Base-by-base conservation (phyloP, 208 protist genomes). In the Crithidia expoeki region DNA sequence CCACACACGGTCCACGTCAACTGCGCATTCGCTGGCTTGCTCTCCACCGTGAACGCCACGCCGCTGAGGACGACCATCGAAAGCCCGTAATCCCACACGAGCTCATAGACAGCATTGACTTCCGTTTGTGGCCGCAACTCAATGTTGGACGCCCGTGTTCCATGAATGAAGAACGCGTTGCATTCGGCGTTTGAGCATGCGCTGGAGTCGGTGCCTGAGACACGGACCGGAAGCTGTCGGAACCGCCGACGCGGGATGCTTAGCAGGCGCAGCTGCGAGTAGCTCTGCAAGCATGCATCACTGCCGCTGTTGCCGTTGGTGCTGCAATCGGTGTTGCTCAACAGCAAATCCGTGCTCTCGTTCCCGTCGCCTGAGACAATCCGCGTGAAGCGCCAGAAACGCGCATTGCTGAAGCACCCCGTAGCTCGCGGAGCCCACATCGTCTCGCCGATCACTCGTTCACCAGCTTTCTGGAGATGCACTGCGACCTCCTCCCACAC, bases 31-130 rank as follows among this genome's bases (percentile, higher is more conserved):
- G 40, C 9, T 2, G 57, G 36, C 42, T 12, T 36, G 19, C 27
- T 50, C 42, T 61, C 49, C 7, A 62, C 46, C 12, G 44, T 50
- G 50, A 77, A 71, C 32, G 55, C 19, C 23, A 77, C 27, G 32
- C 72, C 49, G 72, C 46, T 71, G 56, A 77, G 28, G 14, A 61
- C 44, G 16, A 61, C 32, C 34, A 68, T 23, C 3, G 63, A 30
- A 9, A 68, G 46, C 4, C 72, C 72, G 34, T 72, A 77, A 49
- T 77, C 72, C 72, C 72, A 77, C n/a, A 71, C 38, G 0, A 77
- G 72, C 50, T 77, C 72, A 42, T 77, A 77, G n/a, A 25, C 28
- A 10, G 40, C 25, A 6, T 21, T 36, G 40, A 21, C 27, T 3
- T 10, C 58, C 5, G 46, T 16, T 9, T 40, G 34, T 6, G 32